Conservation (phyloP, 169 alveolate species). For the Eimeria mitis region DNA sequence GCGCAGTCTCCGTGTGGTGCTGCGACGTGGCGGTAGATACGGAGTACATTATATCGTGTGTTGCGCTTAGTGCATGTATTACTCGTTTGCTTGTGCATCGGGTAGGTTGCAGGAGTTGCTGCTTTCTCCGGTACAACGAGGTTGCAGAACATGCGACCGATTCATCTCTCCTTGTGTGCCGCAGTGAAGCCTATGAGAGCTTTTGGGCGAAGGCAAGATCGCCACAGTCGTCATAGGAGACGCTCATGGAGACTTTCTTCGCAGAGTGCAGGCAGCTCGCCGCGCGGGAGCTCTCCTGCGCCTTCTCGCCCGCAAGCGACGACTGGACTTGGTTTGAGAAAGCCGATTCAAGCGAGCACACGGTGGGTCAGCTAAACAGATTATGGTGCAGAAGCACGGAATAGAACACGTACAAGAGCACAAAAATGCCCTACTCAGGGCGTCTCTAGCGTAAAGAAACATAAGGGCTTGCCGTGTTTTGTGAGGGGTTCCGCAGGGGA, state of each 20-base stretch:
- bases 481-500: slow-evolving; percentile 14
- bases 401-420: background rate
- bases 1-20: background rate
- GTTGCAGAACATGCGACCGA: background rate
- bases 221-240: slow-evolving; percentile 42
- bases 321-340: slow-evolving; percentile 31
- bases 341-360: slow-evolving; percentile 11
- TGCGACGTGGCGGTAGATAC: background rate
- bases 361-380: slow-evolving; percentile 10
- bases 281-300: slow-evolving; percentile 29
- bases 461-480: background rate
- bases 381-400: background rate
- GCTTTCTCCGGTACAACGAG: background rate
- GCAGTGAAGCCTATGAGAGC: slow-evolving; percentile 70
- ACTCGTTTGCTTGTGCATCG: background rate
- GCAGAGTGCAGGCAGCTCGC: slow-evolving; percentile 72
- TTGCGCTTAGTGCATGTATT: background rate
- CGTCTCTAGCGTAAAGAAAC: background rate
- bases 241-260: slow-evolving; percentile 72
- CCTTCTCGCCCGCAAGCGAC: slow-evolving; percentile 60
- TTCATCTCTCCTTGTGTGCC: background rate
- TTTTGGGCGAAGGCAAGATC: slow-evolving; percentile 52
- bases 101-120: background rate
- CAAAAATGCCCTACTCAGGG: background rate
- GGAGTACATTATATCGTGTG: background rate